Evolutionary conservation across 2,329 filamentous ascomycete genomes (phyloP).

Genomic region (Aureobasidium sp.): DNA sequence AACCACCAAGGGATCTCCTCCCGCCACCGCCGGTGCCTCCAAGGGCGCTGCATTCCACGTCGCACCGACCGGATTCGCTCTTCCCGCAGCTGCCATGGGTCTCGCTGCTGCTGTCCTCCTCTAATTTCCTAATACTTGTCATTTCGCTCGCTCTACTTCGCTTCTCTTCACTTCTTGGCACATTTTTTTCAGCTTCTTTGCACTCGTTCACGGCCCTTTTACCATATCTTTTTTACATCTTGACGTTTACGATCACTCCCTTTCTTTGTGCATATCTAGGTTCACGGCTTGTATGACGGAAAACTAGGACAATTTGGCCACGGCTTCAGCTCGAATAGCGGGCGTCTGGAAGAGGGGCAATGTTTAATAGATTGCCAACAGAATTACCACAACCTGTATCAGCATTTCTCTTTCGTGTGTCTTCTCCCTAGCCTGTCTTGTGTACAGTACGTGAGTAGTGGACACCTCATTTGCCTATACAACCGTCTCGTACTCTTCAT

Average conservation of each 20-base stretch:
- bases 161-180: constrained; percentile 10
- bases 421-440: not conserved
- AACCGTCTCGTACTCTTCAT: not conserved
- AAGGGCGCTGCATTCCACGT: constrained; percentile 4
- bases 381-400: not conserved
- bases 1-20: constrained; percentile 5
- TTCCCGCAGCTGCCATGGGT: constrained; percentile 9
- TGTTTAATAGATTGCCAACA: constrained; percentile 12
- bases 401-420: not conserved
- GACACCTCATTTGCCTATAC: not conserved
- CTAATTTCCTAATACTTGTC: not conserved
- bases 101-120: constrained; percentile 9
- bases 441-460: not conserved
- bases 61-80: not conserved
- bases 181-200: constrained; percentile 9
- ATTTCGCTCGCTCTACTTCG: not conserved
- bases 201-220: constrained; percentile 12
- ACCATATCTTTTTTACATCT: not conserved
- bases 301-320: constrained; percentile 7
- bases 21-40: constrained; percentile 1
- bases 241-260: constrained; percentile 10
- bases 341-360: constrained; percentile 9
- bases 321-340: constrained; percentile 10
- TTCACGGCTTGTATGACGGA: constrained; percentile 1
- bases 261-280: constrained; percentile 14